Percentiles rank a stretch among this genome's conserved stretches.
Conservation (phyloP, 1,284 basidiomycete species). For the Cutaneotrichosporon arboriforme region DNA sequence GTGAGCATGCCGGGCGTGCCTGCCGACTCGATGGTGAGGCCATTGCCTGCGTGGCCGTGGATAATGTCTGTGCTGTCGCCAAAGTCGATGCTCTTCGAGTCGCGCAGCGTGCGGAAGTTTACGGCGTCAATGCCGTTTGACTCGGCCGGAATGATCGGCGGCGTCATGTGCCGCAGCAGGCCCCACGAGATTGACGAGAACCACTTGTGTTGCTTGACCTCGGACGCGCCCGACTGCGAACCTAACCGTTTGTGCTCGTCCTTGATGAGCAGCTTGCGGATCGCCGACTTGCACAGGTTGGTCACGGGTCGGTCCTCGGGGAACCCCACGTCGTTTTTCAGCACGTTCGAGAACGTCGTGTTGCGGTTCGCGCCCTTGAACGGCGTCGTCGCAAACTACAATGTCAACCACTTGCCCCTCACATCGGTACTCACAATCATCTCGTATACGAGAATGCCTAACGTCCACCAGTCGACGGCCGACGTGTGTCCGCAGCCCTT, state of each 20-base stretch:
- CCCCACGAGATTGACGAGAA: slow-evolving; percentile 96
- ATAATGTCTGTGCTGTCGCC: slow-evolving; percentile 35
- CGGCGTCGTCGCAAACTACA: slow-evolving; percentile 92
- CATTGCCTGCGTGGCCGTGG: slow-evolving; percentile 44
- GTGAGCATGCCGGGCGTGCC: slow-evolving; percentile 52
- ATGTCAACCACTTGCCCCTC: slow-evolving; percentile 6
- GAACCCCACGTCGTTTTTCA: slow-evolving; percentile 80
- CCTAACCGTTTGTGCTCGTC: slow-evolving; percentile 84
- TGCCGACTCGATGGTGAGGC: slow-evolving; percentile 41
- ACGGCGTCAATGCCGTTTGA: slow-evolving; percentile 79
- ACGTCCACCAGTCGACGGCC: slow-evolving; percentile 99
- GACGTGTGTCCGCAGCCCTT: slow-evolving; percentile 95
- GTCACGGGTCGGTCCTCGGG: slow-evolving; percentile 80
- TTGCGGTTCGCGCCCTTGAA: slow-evolving; percentile 95
- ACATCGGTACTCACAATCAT: slow-evolving; percentile 81
- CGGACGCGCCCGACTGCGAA: slow-evolving; percentile 87
- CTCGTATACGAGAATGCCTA: slow-evolving; percentile 97
- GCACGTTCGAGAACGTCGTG: slow-evolving; percentile 94
- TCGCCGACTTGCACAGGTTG: slow-evolving; percentile 77
- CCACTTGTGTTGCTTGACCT: slow-evolving; percentile 99
- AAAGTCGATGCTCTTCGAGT: slow-evolving; percentile 82
- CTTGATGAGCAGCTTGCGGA: slow-evolving; percentile 87
- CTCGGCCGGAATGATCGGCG: slow-evolving; percentile 80
- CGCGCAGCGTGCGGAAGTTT: slow-evolving; percentile 86
- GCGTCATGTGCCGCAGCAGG: slow-evolving; percentile 81